Base-by-base conservation (phyloP, 345 rosid species). In the Lepidium aucheri region DNA sequence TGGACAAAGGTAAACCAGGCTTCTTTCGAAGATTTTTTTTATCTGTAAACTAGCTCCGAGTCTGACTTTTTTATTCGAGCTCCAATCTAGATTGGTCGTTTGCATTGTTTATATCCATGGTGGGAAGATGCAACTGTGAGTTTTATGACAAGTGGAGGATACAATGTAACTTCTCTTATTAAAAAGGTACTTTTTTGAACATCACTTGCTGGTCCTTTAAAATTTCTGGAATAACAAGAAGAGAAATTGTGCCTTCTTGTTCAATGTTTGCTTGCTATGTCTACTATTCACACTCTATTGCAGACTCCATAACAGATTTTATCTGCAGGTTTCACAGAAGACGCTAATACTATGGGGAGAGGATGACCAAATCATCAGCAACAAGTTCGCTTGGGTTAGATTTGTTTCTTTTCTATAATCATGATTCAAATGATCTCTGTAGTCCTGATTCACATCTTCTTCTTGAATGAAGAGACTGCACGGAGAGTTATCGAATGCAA, bases 301-400 rank as follows among this genome's bases (percentile, higher is more conserved):
- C 62, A 53, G 8, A 34, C 35, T 70, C 38, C 35, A 56, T 18
- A 53, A 72, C 7, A 65, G 32, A 18, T 49, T 73, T 41, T 32
- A 40, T 65, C 8, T 63, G 8, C 83, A 90, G 96, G 85, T 86
- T 42, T 72, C 82, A 46, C 96, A 90, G 67, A 85, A 79, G 70
- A 85, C 97, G 1, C 85, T 90, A 24, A 84, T 90, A 69, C 67
- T 90, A 26, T 94, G 97, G 97, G 99, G 97, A 44, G 90, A 90
- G 77, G 85, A 88, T 70, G 99, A 94, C 68, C 80, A 74, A 72
- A 85, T 90, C 55, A 79, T 90, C 46, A 87, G 91, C 82, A 86
- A 77, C 80, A 85, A 78, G 59, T 77, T 88, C 36, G 96, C 86
- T 49, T 81, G 78, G 90, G 97, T 90, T 20, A 77, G 92, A 53